Conservation (phyloP, 768 basidiomycete species). For the Daedaleopsis sinensis region DNA sequence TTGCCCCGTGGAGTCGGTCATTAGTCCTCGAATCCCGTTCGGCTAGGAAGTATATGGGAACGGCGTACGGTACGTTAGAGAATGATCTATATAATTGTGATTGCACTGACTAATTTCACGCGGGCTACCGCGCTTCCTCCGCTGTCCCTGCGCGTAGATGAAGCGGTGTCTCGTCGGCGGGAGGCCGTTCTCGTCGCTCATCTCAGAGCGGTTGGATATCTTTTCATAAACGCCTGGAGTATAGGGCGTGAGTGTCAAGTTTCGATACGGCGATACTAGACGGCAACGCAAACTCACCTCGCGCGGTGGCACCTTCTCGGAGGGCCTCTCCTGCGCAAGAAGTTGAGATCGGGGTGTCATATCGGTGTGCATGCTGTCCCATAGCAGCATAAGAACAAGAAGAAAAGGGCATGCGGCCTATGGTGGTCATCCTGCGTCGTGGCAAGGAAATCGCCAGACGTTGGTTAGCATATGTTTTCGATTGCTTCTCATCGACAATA, state of each 20-base stretch:
- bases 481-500: too few species aligned
- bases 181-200: not conserved
- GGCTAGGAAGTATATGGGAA: not conserved
- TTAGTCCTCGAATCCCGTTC: not conserved
- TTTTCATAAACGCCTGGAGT: not conserved
- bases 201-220: not conserved
- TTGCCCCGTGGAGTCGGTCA: not conserved
- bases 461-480: not conserved
- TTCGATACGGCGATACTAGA: not conserved
- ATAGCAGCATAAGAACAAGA: not conserved
- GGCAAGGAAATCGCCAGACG: not conserved
- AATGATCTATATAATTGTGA: not conserved
- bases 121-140: not conserved
- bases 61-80: not conserved
- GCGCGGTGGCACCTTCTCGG: not conserved
- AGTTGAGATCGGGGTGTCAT: not conserved
- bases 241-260: not conserved
- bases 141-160: not conserved
- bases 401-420: not conserved
- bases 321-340: not conserved
- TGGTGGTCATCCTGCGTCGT: not conserved
- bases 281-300: not conserved
- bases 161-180: not conserved
- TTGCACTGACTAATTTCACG: not conserved
- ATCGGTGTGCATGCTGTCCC: not conserved